Conservation (phyloP, 148 eudicot genomes). For the Agrostemma githago region DNA sequence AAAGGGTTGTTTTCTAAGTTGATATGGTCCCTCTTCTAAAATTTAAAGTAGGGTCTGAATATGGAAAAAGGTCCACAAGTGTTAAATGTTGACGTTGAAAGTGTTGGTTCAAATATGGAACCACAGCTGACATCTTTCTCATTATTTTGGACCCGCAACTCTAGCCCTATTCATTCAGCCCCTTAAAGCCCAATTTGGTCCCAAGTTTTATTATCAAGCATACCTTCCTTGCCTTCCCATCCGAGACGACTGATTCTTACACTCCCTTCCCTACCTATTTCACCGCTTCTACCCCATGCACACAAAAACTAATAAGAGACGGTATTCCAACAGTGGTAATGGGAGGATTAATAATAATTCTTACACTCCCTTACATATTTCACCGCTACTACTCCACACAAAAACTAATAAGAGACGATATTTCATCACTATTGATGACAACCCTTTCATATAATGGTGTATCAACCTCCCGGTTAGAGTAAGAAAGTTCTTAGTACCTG, state of each 20-base stretch:
- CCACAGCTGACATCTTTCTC: conserved; percentile 8
- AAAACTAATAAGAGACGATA: too few relatives aligned
- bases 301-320: too few relatives aligned
- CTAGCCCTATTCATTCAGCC: conserved; percentile 11
- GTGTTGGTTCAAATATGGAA: conserved; percentile 14
- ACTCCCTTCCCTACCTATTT: background rate
- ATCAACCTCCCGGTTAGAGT: too few relatives aligned
- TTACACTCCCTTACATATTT: too few relatives aligned
- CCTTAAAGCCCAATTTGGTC: conserved; percentile 17
- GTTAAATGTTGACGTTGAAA: conserved; percentile 23
- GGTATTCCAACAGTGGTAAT: too few relatives aligned
- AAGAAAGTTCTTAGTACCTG: too few relatives aligned
- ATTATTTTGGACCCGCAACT: conserved; percentile 9
- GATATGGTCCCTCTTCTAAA: conserved; percentile 10
- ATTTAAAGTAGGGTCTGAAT: conserved; percentile 18
- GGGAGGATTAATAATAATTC: too few relatives aligned
- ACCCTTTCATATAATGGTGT: too few relatives aligned
- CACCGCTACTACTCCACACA: too few relatives aligned
- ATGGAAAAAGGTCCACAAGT: conserved; percentile 25
- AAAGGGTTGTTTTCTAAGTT: background rate
- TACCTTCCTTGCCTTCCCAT: background rate
- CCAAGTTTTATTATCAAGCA: background rate
- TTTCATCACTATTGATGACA: too few relatives aligned
- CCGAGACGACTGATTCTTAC: background rate
- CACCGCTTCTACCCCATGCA: background rate